Evolutionary conservation across 495 filamentous ascomycete genomes (phyloP).

Genomic region (Tuber melanosporum): DNA sequence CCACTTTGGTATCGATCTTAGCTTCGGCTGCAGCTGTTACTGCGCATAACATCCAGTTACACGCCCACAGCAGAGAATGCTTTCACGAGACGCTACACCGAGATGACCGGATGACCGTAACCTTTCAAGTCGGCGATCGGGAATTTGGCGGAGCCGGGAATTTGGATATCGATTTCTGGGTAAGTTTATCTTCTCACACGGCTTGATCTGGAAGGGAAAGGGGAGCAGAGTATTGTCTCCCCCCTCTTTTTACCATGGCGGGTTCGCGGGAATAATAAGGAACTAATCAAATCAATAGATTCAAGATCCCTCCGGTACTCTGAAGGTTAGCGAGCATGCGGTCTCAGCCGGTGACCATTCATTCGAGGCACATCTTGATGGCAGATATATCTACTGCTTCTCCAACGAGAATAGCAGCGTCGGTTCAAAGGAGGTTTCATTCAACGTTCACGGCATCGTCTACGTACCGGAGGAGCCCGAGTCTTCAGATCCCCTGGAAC

Average conservation of each 20-base stretch:
- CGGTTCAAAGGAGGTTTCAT: slow-evolving; percentile 90
- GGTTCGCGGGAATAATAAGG: background rate
- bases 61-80: slow-evolving; percentile 85
- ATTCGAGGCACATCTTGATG: slow-evolving; percentile 77
- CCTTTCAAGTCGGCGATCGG: slow-evolving; percentile 94
- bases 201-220: background rate
- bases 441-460: slow-evolving; percentile 98
- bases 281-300: slow-evolving; percentile 53
- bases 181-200: slow-evolving; percentile 47
- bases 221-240: background rate
- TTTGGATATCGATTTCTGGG: slow-evolving; percentile 96
- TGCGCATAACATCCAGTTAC: slow-evolving; percentile 92
- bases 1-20: slow-evolving; percentile 20
- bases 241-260: background rate
- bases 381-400: slow-evolving; percentile 94
- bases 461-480: slow-evolving; percentile 87
- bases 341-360: slow-evolving; percentile 87
- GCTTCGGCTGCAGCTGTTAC: slow-evolving; percentile 25
- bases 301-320: slow-evolving; percentile 65
- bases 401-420: slow-evolving; percentile 94
- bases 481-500: slow-evolving; percentile 79
- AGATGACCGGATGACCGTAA: slow-evolving; percentile 97
- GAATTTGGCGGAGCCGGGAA: slow-evolving; percentile 94
- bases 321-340: slow-evolving; percentile 69
- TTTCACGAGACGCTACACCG: slow-evolving; percentile 90